Conservation (phyloP, 108 stramenopile genomes). For the Skeletonema costatum region DNA sequence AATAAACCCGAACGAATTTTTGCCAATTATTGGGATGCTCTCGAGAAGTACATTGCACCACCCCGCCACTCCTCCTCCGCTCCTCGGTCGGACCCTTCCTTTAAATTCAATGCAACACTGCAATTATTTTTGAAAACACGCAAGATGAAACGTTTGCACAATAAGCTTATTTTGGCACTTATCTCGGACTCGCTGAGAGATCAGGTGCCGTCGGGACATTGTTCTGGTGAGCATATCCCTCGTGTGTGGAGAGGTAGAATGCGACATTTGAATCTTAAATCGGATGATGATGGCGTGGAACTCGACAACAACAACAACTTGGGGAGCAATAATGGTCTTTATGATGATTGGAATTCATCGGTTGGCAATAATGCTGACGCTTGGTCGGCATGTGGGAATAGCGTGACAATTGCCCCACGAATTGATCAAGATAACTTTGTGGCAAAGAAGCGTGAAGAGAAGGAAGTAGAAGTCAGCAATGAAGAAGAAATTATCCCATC, state of each 20-base stretch:
- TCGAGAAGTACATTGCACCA: slow-evolving; percentile 34
- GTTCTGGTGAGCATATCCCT: background rate
- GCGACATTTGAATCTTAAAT: background rate
- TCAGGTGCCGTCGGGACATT: background rate
- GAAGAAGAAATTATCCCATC: slow-evolving; percentile 32
- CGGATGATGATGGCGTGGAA: slow-evolving; percentile 5
- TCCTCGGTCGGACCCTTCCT: background rate
- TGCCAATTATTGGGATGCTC: slow-evolving; percentile 75
- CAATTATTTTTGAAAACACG: slow-evolving; percentile 60
- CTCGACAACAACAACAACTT: background rate
- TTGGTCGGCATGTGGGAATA: slow-evolving; percentile 3
- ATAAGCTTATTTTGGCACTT: slow-evolving; percentile 62
- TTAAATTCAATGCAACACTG: slow-evolving; percentile 38
- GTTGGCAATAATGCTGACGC: background rate
- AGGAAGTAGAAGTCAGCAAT: background rate
- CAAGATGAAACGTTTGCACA: slow-evolving; percentile 72
- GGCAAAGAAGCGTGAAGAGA: background rate
- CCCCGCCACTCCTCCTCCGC: background rate
- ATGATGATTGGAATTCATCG: background rate
- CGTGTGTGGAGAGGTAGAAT: background rate
- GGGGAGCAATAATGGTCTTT: background rate
- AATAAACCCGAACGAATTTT: slow-evolving; percentile 57
- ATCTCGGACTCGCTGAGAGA: background rate
- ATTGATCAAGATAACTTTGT: background rate
- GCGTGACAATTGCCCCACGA: slow-evolving; percentile 8